These are phyloP conservation scores for Coniochaeta sp. DNA, from an alignment of 2,329 filamentous ascomycete genomes.

Conservation along the genomic window DNA sequence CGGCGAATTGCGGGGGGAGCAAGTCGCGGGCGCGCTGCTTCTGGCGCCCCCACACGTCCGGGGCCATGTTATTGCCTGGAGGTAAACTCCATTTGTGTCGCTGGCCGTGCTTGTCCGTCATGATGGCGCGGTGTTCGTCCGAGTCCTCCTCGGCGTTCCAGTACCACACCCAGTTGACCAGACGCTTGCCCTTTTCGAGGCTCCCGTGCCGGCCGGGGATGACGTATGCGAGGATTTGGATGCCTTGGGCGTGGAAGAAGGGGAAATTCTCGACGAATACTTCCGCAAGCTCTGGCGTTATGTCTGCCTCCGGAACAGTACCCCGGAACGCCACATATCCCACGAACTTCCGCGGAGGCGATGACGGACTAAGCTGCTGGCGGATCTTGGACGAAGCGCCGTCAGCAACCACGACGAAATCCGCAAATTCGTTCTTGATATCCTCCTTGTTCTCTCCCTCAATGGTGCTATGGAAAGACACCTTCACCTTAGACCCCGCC, in stretches of 20 bases:
- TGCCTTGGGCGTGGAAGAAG: constrained; percentile 1
- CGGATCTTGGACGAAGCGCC: constrained; percentile 1
- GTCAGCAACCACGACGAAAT: constrained; percentile 3
- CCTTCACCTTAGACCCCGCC: not conserved
- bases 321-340: not conserved
- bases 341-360: not conserved
- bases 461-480: not conserved
- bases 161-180: constrained; percentile 5
- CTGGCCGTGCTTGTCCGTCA: constrained; percentile 3
- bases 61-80: not conserved
- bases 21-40: not conserved
- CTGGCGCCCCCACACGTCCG: not conserved
- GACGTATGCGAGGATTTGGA: constrained; percentile 2
- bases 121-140: not conserved
- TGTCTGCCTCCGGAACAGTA: not conserved
- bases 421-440: not conserved
- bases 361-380: not conserved
- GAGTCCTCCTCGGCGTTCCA: not conserved
- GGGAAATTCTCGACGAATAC: constrained; percentile 2
- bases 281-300: not conserved
- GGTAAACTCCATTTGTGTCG: not conserved
- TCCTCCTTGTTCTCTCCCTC: not conserved
- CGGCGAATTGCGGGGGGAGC: constrained; percentile 1
- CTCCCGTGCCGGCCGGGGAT: not conserved
- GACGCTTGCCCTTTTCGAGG: not conserved